phyloP scores from a whole-genome alignment of 768 basidiomycete species.

The Ramaria rubella region DNA sequence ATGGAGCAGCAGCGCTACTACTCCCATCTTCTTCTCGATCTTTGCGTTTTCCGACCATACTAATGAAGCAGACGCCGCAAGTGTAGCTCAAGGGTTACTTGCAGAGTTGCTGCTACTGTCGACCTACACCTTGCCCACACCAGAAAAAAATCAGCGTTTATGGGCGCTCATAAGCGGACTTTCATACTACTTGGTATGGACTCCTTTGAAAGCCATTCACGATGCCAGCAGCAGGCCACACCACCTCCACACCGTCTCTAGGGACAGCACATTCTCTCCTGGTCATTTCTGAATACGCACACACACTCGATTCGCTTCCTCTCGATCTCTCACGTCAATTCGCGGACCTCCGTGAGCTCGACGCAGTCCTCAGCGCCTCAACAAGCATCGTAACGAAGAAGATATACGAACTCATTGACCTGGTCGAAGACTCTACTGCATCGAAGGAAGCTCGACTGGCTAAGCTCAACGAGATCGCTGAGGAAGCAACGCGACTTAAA shows the following conservation, averaged over 20 bases:
- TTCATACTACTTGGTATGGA: too few species aligned
- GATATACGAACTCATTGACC: constrained; percentile 63
- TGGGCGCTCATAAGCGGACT: too few species aligned
- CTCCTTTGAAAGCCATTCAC: too few species aligned
- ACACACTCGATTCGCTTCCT: constrained; percentile 90
- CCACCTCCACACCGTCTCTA: background rate
- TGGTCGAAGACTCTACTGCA: constrained; percentile 61
- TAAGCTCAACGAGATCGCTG: constrained; percentile 88
- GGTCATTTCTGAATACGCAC: constrained; percentile 77
- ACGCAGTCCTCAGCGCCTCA: constrained; percentile 90
- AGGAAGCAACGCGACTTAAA: constrained; percentile 86
- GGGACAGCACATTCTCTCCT: constrained; percentile 42
- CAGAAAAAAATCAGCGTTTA: too few species aligned
- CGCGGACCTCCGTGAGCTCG: constrained; percentile 95
- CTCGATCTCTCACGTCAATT: constrained; percentile 91
- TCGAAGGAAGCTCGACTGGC: constrained; percentile 71
- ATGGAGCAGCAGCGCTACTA: background rate
- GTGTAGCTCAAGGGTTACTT: too few species aligned
- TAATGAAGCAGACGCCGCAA: background rate
- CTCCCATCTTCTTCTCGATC: constrained; percentile 30
- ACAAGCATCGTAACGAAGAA: constrained; percentile 76
- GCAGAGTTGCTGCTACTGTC: too few species aligned
- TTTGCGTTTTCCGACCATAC: constrained; percentile 35
- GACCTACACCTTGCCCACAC: too few species aligned
- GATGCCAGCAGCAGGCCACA: too few species aligned